A percentile compares a stretch with the other conserved stretches of the same genome.
Evolutionary conservation across 257 asterid genomes (phyloP).

Genomic region (Solanum ossicruentum): DNA sequence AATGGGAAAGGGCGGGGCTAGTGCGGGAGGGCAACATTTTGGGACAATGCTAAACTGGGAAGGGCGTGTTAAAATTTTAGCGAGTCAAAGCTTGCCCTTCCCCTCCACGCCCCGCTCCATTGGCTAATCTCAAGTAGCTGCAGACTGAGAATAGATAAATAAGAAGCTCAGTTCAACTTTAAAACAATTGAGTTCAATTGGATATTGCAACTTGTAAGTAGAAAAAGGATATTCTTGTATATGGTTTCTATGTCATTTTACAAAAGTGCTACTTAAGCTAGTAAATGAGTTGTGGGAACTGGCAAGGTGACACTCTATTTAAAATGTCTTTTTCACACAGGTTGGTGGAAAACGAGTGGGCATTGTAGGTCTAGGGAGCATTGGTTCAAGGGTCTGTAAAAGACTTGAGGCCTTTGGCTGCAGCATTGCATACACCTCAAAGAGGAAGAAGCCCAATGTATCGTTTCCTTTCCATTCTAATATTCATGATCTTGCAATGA

Average conservation of each 20-base stretch:
- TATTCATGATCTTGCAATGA: conserved; percentile 39
- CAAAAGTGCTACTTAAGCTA: background rate
- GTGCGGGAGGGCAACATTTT: too few species aligned
- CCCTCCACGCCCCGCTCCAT: too few species aligned
- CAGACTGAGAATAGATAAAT: background rate
- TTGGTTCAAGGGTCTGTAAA: conserved; percentile 44
- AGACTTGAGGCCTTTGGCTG: conserved; percentile 56
- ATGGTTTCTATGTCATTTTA: background rate
- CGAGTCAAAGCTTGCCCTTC: too few species aligned
- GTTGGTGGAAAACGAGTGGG: conserved; percentile 68
- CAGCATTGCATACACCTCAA: conserved; percentile 52
- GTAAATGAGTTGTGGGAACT: background rate
- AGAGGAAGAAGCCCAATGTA: conserved; percentile 24
- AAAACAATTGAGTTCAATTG: background rate
- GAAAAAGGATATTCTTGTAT: background rate
- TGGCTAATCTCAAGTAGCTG: background rate
- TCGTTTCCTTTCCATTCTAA: conserved; percentile 22
- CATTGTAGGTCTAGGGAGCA: conserved; percentile 65
- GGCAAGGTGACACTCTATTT: background rate
- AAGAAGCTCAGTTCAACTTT: background rate
- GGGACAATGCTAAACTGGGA: too few species aligned
- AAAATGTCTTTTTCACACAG: conserved; percentile 12
- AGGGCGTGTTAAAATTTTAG: too few species aligned
- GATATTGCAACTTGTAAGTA: background rate
- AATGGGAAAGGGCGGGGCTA: too few species aligned